These are phyloP conservation scores for Extremus antarcticus DNA, from an alignment of 495 filamentous ascomycete species.

Conservation along the genomic window DNA sequence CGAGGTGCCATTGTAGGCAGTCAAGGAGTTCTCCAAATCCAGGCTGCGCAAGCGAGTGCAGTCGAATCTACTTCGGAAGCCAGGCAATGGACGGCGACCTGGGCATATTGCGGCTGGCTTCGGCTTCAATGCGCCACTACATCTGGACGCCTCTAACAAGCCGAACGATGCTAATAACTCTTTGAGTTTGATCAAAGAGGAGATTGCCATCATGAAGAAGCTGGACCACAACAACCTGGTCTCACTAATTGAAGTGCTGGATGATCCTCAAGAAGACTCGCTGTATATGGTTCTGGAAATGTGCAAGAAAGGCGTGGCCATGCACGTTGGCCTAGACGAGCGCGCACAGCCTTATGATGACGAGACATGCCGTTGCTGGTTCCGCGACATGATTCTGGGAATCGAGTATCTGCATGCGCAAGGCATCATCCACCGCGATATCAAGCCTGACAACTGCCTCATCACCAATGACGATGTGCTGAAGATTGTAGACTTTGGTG, in stretches of 20 bases:
- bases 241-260: constrained; percentile 83
- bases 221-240: constrained; percentile 88
- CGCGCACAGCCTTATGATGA: constrained; percentile 70
- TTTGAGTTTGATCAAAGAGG: constrained; percentile 81
- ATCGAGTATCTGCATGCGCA: constrained; percentile 96
- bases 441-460: constrained; percentile 94
- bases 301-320: constrained; percentile 96
- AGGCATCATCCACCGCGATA: constrained; percentile 91
- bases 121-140: constrained; percentile 55
- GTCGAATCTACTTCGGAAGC: constrained; percentile 74
- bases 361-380: constrained; percentile 80
- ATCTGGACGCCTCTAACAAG: constrained; percentile 40
- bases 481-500: constrained; percentile 96
- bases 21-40: constrained; percentile 96
- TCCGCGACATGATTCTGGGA: constrained; percentile 87
- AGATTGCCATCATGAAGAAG: constrained; percentile 99
- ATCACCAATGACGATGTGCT: constrained; percentile 82
- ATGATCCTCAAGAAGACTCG: constrained; percentile 90
- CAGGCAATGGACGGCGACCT: constrained; percentile 42
- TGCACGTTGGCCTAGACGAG: constrained; percentile 89
- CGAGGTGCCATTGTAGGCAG: constrained; percentile 45
- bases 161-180: constrained; percentile 57
- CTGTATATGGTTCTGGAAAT: constrained; percentile 98
- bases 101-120: constrained; percentile 41
- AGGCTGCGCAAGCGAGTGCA: constrained; percentile 85